Base-by-base conservation (phyloP, 176 grass and related monocot genomes). In the Olyra latifolia region DNA sequence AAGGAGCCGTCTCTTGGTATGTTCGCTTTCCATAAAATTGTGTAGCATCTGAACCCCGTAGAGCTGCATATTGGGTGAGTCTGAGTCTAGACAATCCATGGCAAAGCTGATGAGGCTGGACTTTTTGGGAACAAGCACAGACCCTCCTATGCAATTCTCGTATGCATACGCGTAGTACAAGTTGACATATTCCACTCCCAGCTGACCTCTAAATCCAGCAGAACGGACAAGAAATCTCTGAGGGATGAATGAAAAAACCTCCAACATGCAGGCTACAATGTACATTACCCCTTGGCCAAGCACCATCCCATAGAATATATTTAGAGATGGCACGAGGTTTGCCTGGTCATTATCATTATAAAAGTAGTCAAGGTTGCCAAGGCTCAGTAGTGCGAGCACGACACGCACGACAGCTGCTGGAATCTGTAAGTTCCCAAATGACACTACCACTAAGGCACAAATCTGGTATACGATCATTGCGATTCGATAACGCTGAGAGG, bases 281-380 rank as follows among this genome's bases (percentile, higher is more conserved):
- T 67, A 20, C 17, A 79, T 20, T 7, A 67, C 55, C 27, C 77
- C 77, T 79, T 79, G 76, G 15, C 62, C 76, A 67, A 79, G 47
- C 32, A 67, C 62, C 62, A 79, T 67, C 12, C 20, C 2, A 0
- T 79, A 79, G 47, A 67, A 79, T 8, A 79, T 79, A 7, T 8
- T 24, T 0, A 67, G 46, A 27, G 62, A 67, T 67, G 13, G 3
- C 2, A 0, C 1, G 0, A 50, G 19, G 43, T 49, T 78, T 23
- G 0, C 40, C 72, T 7, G 12, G n/a, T 67, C 39, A 23, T 20
- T 11, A 41, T 22, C 11, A 69, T 1, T 8, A 15, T 1, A 54
- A 52, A 1, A 7, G 69, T n/a, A 20, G 27, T n/a, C n/a, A 0
- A 10, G 10, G 17, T 1, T 0, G 0, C 19, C 4, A n/a, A 66